Evolutionary conservation across 2,329 filamentous ascomycete species (phyloP).

Genomic region (Elsinoe perseae): DNA sequence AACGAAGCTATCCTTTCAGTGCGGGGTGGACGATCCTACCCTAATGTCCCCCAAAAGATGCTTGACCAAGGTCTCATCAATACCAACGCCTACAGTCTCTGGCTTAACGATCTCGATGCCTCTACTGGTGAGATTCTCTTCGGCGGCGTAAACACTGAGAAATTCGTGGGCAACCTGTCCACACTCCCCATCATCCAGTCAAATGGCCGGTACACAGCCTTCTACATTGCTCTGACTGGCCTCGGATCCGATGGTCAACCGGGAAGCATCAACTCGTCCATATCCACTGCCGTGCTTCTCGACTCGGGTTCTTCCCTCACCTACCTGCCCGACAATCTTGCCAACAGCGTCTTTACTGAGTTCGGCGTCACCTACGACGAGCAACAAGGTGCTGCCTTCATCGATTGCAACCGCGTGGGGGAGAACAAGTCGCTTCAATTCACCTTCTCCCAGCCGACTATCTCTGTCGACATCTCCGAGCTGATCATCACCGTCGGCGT

Average conservation of each 20-base stretch:
- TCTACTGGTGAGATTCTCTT: conserved; percentile 67
- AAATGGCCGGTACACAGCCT: conserved; percentile 43
- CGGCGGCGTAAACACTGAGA: conserved; percentile 70
- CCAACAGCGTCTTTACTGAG: conserved; percentile 35
- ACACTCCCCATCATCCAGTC: conserved; percentile 52
- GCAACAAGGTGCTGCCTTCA: conserved; percentile 40
- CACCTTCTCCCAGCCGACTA: conserved; percentile 49
- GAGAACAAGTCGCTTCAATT: conserved; percentile 47
- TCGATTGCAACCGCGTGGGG: conserved; percentile 47
- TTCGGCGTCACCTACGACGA: conserved; percentile 37
- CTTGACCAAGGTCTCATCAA: conserved; percentile 54
- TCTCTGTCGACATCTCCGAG: conserved; percentile 49
- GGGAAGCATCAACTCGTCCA: conserved; percentile 37
- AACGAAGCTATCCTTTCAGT: conserved; percentile 69
- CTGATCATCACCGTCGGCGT: conserved; percentile 47
- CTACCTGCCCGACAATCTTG: conserved; percentile 58
- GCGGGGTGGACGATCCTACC: conserved; percentile 43
- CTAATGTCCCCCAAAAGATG: conserved; percentile 59
- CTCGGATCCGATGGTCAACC: conserved; percentile 37
- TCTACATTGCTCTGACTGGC: conserved; percentile 45
- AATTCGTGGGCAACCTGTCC: conserved; percentile 58
- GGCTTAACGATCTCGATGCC: conserved; percentile 52
- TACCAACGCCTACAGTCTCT: conserved; percentile 61
- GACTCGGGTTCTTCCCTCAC: conserved; percentile 69
- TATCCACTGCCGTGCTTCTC: conserved; percentile 52